phyloP scores from a whole-genome alignment of 139 green algal genomes.

The Coccomyxa sp. region DNA sequence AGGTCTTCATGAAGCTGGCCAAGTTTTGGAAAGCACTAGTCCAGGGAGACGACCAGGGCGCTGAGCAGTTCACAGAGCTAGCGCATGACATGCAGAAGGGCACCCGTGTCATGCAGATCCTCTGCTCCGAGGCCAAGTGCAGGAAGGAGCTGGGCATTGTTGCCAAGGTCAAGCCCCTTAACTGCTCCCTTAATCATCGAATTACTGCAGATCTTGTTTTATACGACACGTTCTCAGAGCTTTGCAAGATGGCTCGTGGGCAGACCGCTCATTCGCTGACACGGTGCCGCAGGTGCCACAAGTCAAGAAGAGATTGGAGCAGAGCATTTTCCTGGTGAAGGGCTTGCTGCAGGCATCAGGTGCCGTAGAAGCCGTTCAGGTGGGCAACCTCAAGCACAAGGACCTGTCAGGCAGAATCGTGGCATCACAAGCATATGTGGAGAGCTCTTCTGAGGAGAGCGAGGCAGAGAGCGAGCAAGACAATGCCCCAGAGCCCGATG shows the following conservation, averaged over 20 bases:
- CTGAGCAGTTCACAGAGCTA: not conserved
- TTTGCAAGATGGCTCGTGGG: not conserved
- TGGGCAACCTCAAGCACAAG: not conserved
- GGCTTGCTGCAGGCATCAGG: constrained; percentile 1
- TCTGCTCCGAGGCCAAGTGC: not conserved
- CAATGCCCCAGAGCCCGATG: too few species aligned
- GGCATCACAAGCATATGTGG: not conserved
- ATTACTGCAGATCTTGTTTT: not conserved
- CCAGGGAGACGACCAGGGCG: not conserved
- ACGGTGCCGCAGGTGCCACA: not conserved
- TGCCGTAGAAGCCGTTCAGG: not conserved
- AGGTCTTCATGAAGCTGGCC: not conserved
- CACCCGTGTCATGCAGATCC: not conserved
- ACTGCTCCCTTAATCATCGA: not conserved
- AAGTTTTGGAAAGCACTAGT: not conserved
- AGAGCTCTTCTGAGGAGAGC: not conserved
- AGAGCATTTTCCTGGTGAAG: not conserved
- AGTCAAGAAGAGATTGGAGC: not conserved
- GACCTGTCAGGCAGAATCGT: not conserved
- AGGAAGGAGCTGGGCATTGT: not conserved
- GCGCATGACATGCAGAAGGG: not conserved
- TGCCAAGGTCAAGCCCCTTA: not conserved
- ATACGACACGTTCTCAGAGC: not conserved
- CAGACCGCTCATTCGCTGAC: not conserved
- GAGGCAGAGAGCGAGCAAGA: too few species aligned